phyloP scores from a whole-genome alignment of 192 early-diverging fungal genomes.

The Phlyctochytrium bullatum region DNA sequence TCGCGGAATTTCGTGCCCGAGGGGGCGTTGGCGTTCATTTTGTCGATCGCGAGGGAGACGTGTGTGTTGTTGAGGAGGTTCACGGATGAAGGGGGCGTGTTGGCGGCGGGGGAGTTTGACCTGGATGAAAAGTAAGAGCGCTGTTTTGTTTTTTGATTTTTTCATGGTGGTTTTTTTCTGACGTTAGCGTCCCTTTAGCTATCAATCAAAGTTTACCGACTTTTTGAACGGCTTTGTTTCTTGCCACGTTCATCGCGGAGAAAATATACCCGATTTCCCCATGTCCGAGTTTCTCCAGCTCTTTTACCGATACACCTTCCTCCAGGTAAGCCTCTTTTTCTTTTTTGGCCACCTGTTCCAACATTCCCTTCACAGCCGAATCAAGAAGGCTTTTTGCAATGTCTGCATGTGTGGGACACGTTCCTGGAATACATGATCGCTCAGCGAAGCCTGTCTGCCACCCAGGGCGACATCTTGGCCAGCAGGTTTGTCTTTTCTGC shows the following conservation, averaged over 20 bases:
- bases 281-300: slow-evolving; percentile 13
- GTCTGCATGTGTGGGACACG: slow-evolving; percentile 19
- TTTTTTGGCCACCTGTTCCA: not conserved
- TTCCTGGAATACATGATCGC: slow-evolving; percentile 13
- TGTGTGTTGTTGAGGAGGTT: slow-evolving; percentile 11
- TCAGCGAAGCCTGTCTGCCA: not conserved
- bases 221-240: slow-evolving; percentile 14
- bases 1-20: slow-evolving; percentile 7
- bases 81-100: not conserved
- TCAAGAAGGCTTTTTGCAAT: not conserved
- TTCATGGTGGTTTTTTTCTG: not conserved
- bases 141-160: not conserved
- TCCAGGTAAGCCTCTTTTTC: slow-evolving; percentile 9
- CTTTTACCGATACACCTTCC: slow-evolving; percentile 13
- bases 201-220: slow-evolving; percentile 16
- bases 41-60: slow-evolving; percentile 1
- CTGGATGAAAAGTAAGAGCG: slow-evolving; percentile 23
- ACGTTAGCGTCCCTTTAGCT: not conserved
- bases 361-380: not conserved
- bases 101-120: not conserved
- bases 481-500: not conserved
- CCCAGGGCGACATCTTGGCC: not conserved
- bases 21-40: not conserved
- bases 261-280: slow-evolving; percentile 3
- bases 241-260: slow-evolving; percentile 5